Conservation (phyloP, 1,139 yeast species). For the Taiozyma sp. region DNA sequence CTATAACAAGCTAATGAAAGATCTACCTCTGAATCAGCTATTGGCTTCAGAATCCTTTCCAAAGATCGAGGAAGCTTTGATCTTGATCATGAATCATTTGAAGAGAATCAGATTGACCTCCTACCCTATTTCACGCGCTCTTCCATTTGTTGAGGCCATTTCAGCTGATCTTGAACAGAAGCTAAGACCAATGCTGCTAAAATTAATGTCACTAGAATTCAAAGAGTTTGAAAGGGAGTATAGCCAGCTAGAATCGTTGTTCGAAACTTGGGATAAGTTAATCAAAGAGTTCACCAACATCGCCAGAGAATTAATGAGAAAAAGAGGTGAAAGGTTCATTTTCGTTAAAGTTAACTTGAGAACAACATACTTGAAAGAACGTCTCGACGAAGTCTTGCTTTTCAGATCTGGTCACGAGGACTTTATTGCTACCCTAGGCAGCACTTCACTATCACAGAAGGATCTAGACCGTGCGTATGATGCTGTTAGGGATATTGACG, state of each 20-base stretch:
- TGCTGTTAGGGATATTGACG: constrained; percentile 32
- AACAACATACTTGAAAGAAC: constrained; percentile 41
- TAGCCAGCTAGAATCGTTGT: constrained; percentile 26
- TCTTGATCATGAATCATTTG: constrained; percentile 54
- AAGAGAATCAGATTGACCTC: constrained; percentile 55
- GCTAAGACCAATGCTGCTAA: constrained; percentile 27
- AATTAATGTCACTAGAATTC: constrained; percentile 34
- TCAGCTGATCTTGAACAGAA: constrained; percentile 39
- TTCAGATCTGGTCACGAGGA: constrained; percentile 56
- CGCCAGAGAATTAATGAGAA: constrained; percentile 72
- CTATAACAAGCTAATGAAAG: constrained; percentile 62
- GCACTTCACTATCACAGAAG: constrained; percentile 27
- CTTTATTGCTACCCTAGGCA: constrained; percentile 34
- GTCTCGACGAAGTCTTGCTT: constrained; percentile 39
- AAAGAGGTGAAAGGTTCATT: constrained; percentile 68
- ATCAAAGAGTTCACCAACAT: constrained; percentile 52
- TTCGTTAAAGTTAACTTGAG: constrained; percentile 54
- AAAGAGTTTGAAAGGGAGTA: constrained; percentile 29
- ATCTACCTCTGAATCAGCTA: constrained; percentile 65
- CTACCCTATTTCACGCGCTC: constrained; percentile 64
- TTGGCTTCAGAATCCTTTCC: constrained; percentile 42
- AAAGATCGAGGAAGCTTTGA: constrained; percentile 42
- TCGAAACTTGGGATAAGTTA: constrained; percentile 45
- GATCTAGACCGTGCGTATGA: constrained; percentile 40
- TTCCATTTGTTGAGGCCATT: constrained; percentile 60